These are phyloP conservation scores for Trametes punicea DNA, from an alignment of 768 basidiomycete species.

Conservation along the genomic window DNA sequence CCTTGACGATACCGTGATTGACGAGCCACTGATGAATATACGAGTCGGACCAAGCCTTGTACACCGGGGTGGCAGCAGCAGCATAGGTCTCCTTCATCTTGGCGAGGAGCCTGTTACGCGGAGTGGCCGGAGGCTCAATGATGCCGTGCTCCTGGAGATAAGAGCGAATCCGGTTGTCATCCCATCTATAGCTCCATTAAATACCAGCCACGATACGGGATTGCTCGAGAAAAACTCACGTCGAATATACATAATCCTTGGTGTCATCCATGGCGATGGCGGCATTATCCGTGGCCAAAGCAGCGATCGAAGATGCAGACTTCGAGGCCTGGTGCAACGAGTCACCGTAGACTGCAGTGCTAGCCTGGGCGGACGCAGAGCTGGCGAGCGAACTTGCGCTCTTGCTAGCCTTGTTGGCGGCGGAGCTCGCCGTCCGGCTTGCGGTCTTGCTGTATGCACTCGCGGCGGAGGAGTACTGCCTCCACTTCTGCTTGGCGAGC, in stretches of 20 bases:
- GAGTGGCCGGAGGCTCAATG: conserved; percentile 58
- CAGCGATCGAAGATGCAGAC: conserved; percentile 33
- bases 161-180: conserved; percentile 64
- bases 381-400: conserved; percentile 45
- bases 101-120: conserved; percentile 59
- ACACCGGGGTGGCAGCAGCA: conserved; percentile 58
- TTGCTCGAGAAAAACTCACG: conserved; percentile 34
- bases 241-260: conserved; percentile 85
- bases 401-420: conserved; percentile 28
- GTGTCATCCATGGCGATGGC: conserved; percentile 57
- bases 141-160: conserved; percentile 78
- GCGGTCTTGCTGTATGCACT: conserved; percentile 41
- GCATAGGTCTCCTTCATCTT: conserved; percentile 71
- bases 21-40: conserved; percentile 86
- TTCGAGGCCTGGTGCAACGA: conserved; percentile 36
- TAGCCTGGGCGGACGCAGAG: conserved; percentile 19
- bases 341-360: conserved; percentile 40
- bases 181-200: conserved; percentile 42
- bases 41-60: conserved; percentile 84
- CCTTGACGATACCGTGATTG: conserved; percentile 67
- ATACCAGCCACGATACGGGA: not conserved
- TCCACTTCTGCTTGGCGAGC: conserved; percentile 70
- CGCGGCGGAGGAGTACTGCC: conserved; percentile 57
- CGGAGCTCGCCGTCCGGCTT: conserved; percentile 24
- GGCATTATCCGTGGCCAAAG: conserved; percentile 53